Conservation (phyloP, 768 basidiomycete species). For the Mycena crocata region DNA sequence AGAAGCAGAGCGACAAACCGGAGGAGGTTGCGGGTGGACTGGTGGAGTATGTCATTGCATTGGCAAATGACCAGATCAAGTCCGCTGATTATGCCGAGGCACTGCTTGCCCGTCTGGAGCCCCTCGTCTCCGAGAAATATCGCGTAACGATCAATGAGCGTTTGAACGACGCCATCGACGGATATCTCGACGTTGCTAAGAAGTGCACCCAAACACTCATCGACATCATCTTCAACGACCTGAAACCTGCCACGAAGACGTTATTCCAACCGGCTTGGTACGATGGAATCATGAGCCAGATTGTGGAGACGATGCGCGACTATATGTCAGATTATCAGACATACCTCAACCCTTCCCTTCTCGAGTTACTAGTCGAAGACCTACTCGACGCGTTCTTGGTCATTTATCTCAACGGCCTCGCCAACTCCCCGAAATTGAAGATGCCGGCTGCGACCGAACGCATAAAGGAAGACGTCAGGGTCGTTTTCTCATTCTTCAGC, state of each 20-base stretch:
- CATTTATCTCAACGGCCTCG: slow-evolving; percentile 88
- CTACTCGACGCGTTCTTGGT: slow-evolving; percentile 92
- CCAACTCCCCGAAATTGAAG: slow-evolving; percentile 84
- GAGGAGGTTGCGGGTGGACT: slow-evolving; percentile 90
- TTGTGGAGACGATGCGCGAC: slow-evolving; percentile 95
- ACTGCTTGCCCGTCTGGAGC: slow-evolving; percentile 86
- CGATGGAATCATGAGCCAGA: slow-evolving; percentile 86
- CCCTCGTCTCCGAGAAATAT: slow-evolving; percentile 95
- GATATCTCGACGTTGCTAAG: slow-evolving; percentile 98
- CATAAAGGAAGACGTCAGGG: slow-evolving; percentile 84
- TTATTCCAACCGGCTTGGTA: slow-evolving; percentile 93
- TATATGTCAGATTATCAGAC: slow-evolving; percentile 96
- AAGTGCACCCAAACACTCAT: slow-evolving; percentile 96
- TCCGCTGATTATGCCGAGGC: slow-evolving; percentile 94
- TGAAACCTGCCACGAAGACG: slow-evolving; percentile 86
- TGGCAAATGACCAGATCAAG: slow-evolving; percentile 98
- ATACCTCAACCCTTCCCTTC: slow-evolving; percentile 89
- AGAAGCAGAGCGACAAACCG: slow-evolving; percentile 88
- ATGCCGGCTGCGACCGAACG: slow-evolving; percentile 89
- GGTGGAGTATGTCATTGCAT: slow-evolving; percentile 95
- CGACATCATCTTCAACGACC: slow-evolving; percentile 94
- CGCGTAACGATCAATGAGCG: slow-evolving; percentile 82
- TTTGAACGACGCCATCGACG: slow-evolving; percentile 96
- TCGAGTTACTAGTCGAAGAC: slow-evolving; percentile 93
- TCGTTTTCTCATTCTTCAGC: slow-evolving; percentile 84